Evolutionary conservation across 768 basidiomycete species (phyloP).

Genomic region (Hericium alpestre): DNA sequence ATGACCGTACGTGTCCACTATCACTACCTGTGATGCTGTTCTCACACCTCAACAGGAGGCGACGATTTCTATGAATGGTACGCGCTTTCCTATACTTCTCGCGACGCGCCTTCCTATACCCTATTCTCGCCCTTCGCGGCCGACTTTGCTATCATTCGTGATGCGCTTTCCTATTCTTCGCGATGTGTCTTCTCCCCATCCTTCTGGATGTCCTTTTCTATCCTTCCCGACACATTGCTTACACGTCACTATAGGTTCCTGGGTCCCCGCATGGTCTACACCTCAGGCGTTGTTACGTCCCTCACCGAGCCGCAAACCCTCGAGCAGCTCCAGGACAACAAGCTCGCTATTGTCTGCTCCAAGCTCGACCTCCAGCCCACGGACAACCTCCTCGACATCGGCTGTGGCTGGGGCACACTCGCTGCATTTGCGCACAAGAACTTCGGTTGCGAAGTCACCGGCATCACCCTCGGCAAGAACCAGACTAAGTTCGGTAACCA

Average conservation of each 20-base stretch:
- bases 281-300: conserved; percentile 78
- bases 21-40: conserved; percentile 1
- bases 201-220: neutral
- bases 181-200: no score
- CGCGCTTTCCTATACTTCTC: conserved; percentile 1
- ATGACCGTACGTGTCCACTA: conserved; percentile 57
- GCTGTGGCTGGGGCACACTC: conserved; percentile 96
- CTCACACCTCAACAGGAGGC: conserved; percentile 43
- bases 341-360: conserved; percentile 88
- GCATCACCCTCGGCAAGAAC: conserved; percentile 85
- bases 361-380: conserved; percentile 84
- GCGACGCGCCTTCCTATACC: no score
- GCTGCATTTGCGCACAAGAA: conserved; percentile 94
- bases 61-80: conserved; percentile 94
- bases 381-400: conserved; percentile 78
- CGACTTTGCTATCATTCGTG: no score
- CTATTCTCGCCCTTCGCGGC: no score
- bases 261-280: conserved; percentile 95
- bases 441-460: conserved; percentile 91
- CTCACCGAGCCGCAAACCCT: conserved; percentile 67
- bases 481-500: conserved; percentile 90
- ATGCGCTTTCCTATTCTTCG: no score
- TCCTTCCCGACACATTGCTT: neutral
- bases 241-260: conserved; percentile 54
- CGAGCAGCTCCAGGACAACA: conserved; percentile 96